Base-by-base conservation (phyloP, 495 filamentous ascomycete genomes). In the Penicillium cosmopolitanum region DNA sequence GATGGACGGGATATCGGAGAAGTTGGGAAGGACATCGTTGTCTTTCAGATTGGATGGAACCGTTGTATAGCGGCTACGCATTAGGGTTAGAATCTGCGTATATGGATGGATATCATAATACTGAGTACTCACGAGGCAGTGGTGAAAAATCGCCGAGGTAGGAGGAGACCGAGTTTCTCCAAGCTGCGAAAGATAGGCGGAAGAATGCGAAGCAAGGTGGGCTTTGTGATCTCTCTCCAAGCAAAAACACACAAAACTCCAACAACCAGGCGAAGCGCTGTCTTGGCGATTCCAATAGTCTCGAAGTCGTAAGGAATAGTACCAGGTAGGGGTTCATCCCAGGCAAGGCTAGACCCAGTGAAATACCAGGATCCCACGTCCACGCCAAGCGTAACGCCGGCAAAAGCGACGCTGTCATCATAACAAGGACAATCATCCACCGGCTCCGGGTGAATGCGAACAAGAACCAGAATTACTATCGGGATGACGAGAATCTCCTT, bases 361-460 rank as follows among this genome's bases (percentile, higher is more conserved):
- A 88, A 89, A 70, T 90, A 91, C 93, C 92, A 98, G 15, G 83
- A 87, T 3, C 89, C 92, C 44, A 87, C 67, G 63, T 94, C 86
- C 50, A 89, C 77, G 0, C 95, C 95, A 51, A 96, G 87, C 56
- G 91, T 82, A 31, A 97, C 93, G 6, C 90, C 95, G 19, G 92
- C 87, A 69, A 98, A 98, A 8, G 93, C 86, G 36, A 98, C 91
- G 63, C 90, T 93, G 76, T 98, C 95, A 71, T 98, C 95, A 69
- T 96, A 98, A 68, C 95, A 98, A 15, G 95, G 95, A 65, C 95
- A 98, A 70, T 96, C 89, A 71, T 98, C 95, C 0, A 92, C 95
- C 2, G 95, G 95, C 63, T 98, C 95, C 2, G 95, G 95, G 72
- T 98, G 94, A 18, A 97, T 84, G 48, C 95, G 85, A 34, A 98